These are phyloP conservation scores for Orbilia ellipsospora DNA, from an alignment of 2,329 filamentous ascomycete genomes.

Conservation along the genomic window DNA sequence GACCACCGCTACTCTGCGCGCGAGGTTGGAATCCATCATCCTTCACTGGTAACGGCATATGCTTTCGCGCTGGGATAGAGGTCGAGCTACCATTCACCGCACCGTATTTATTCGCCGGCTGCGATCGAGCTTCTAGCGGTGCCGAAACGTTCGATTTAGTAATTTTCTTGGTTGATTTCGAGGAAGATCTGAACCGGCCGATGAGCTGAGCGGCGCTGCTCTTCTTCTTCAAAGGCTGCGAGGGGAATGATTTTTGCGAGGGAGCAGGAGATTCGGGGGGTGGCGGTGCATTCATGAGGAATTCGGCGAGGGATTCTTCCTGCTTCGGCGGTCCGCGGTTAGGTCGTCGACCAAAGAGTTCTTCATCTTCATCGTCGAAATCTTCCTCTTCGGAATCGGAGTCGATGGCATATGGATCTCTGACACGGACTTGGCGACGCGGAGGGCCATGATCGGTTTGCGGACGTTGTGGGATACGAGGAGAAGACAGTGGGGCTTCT, in stretches of 20 bases:
- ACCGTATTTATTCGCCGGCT: constrained; percentile 59
- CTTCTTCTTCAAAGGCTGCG: constrained; percentile 71
- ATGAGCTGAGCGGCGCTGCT: constrained; percentile 73
- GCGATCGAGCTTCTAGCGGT: constrained; percentile 53
- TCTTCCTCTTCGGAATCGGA: constrained; percentile 65
- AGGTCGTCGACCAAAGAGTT: constrained; percentile 34
- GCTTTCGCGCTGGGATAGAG: constrained; percentile 55
- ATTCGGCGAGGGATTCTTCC: constrained; percentile 58
- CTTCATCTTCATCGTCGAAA: constrained; percentile 60
- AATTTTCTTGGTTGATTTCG: constrained; percentile 59
- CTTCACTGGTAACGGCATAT: constrained; percentile 60
- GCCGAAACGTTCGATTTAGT: constrained; percentile 58
- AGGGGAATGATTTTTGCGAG: constrained; percentile 27
- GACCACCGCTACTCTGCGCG: constrained; percentile 57
- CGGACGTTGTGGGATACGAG: constrained; percentile 58
- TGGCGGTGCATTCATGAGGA: constrained; percentile 61
- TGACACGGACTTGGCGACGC: constrained; percentile 80
- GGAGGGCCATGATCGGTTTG: constrained; percentile 68
- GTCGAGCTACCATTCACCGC: constrained; percentile 62
- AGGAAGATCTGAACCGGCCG: constrained; percentile 66
- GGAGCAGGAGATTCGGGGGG: constrained; percentile 54
- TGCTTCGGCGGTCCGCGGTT: constrained; percentile 19
- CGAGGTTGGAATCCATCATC: constrained; percentile 58
- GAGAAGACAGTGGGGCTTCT: constrained; percentile 60
- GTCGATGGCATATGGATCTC: constrained; percentile 94